phyloP scores from a whole-genome alignment of 2,329 filamentous ascomycete genomes.

The Corynespora cassiicola region DNA sequence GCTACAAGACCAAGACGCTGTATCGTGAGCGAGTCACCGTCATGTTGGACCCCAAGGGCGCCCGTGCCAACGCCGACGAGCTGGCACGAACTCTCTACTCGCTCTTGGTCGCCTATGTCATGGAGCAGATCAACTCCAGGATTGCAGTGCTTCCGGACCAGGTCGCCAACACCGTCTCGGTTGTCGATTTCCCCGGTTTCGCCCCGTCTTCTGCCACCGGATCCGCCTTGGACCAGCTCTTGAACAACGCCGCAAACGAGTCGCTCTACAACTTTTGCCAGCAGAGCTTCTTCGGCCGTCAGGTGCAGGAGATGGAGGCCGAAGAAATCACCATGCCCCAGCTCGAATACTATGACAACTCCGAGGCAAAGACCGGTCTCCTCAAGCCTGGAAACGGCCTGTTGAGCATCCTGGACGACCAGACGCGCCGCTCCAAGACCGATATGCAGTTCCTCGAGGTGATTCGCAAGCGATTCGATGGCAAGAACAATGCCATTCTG shows the following conservation, averaged over 20 bases:
- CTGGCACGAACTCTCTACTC: slow-evolving; percentile 92
- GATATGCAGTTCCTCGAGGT: slow-evolving; percentile 92
- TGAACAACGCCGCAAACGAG: slow-evolving; percentile 94
- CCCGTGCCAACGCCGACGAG: slow-evolving; percentile 90
- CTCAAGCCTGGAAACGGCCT: slow-evolving; percentile 92
- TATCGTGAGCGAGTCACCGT: slow-evolving; percentile 97
- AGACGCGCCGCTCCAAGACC: slow-evolving; percentile 85
- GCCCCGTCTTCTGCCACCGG: slow-evolving; percentile 82
- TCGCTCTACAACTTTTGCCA: slow-evolving; percentile 91
- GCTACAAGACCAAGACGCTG: slow-evolving; percentile 96
- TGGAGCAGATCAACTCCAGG: slow-evolving; percentile 89
- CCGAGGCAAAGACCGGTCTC: slow-evolving; percentile 88
- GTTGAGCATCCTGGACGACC: slow-evolving; percentile 93
- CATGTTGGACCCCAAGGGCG: slow-evolving; percentile 92
- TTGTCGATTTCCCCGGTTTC: slow-evolving; percentile 97
- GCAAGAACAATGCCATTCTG: slow-evolving; percentile 89
- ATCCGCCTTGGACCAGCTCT: slow-evolving; percentile 86
- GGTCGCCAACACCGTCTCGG: slow-evolving; percentile 90
- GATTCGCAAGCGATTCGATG: slow-evolving; percentile 88
- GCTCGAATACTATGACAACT: slow-evolving; percentile 98
- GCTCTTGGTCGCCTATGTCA: slow-evolving; percentile 89
- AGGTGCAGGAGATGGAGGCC: slow-evolving; percentile 89
- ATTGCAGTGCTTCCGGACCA: slow-evolving; percentile 87
- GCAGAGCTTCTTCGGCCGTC: slow-evolving; percentile 94
- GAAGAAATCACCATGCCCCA: slow-evolving; percentile 90